Conservation (phyloP, 2,329 filamentous ascomycete species). For the Pseudogymnoascus sp. region DNA sequence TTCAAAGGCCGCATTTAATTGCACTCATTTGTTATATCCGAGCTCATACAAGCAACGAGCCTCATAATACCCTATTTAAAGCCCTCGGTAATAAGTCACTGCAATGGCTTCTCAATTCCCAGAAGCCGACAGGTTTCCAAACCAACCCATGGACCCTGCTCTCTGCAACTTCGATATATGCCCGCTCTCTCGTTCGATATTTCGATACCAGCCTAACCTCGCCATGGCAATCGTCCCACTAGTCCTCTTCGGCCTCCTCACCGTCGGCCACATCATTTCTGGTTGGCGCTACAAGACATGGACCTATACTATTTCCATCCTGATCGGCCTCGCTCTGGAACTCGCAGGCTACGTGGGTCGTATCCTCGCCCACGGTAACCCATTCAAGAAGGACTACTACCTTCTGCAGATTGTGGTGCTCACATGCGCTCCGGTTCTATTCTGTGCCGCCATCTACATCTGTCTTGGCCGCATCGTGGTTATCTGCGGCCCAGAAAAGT, state of each 20-base stretch:
- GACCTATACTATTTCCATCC: constrained; percentile 42
- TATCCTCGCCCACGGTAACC: constrained; percentile 47
- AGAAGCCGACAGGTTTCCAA: not conserved
- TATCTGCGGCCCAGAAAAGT: constrained; percentile 42
- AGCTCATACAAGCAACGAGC: not conserved
- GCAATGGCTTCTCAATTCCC: not conserved
- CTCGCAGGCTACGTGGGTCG: constrained; percentile 53
- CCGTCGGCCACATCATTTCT: constrained; percentile 32
- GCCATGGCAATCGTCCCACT: constrained; percentile 46
- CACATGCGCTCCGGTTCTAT: constrained; percentile 57
- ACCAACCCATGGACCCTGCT: not conserved
- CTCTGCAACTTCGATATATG: constrained; percentile 33
- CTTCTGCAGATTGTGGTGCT: constrained; percentile 53
- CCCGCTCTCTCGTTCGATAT: constrained; percentile 33
- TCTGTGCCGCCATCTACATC: constrained; percentile 57
- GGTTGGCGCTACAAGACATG: constrained; percentile 14
- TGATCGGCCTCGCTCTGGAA: constrained; percentile 46
- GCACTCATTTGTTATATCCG: not conserved
- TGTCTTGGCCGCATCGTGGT: constrained; percentile 46
- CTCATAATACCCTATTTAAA: not conserved
- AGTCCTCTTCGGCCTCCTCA: constrained; percentile 41
- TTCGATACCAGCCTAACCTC: constrained; percentile 47
- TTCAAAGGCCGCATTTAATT: not conserved
- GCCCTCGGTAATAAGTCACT: not conserved
- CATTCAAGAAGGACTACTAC: constrained; percentile 41